Conservation (phyloP, 2,329 filamentous ascomycete genomes). For the Fusarium neocosmosporiellum region DNA sequence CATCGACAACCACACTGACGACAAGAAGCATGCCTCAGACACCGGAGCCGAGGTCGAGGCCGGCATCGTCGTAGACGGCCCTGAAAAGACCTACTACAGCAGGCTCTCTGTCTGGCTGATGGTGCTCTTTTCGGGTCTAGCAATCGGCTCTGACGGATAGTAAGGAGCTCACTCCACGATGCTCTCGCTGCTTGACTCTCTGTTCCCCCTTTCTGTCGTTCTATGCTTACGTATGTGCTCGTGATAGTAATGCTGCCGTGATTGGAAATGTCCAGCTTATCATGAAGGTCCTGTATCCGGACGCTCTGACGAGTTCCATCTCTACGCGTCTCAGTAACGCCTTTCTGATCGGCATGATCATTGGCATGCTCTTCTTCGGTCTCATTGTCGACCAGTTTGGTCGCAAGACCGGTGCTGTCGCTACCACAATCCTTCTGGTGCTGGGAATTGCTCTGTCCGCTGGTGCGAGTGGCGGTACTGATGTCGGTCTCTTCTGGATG, state of each 20-base stretch:
- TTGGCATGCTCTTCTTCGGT: conserved; percentile 67
- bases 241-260: conserved; percentile 53
- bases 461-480: conserved; percentile 53
- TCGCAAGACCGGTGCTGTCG: conserved; percentile 59
- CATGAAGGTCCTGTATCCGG: conserved; percentile 54
- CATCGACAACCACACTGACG: neutral
- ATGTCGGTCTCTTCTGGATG: conserved; percentile 62
- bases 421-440: conserved; percentile 59
- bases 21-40: conserved; percentile 8
- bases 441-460: conserved; percentile 59
- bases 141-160: conserved; percentile 59
- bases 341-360: conserved; percentile 65
- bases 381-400: conserved; percentile 61
- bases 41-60: conserved; percentile 27
- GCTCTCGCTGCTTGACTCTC: neutral
- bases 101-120: conserved; percentile 56
- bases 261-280: conserved; percentile 59
- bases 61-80: conserved; percentile 25
- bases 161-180: conserved; percentile 32
- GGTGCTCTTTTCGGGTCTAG: conserved; percentile 58
- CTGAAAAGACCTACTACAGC: conserved; percentile 49
- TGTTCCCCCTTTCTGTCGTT: neutral
- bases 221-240: neutral
- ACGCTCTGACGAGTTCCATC: conserved; percentile 55
- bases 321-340: conserved; percentile 65